Base-by-base conservation (phyloP, 1,284 basidiomycete species). In the Vanrija humicola region DNA sequence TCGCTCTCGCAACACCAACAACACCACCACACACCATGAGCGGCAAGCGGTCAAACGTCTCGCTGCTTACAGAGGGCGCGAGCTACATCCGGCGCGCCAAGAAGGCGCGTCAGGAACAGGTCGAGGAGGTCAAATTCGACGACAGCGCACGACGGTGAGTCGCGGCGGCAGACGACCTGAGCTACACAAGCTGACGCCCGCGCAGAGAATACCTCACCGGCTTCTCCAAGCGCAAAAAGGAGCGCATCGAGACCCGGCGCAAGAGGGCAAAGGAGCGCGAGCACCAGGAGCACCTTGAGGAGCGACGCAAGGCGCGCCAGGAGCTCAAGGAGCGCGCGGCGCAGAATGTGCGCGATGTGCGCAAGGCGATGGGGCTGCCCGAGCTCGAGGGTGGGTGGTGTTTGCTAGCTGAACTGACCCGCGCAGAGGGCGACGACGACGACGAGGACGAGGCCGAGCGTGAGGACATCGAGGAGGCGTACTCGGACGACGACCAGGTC, bases 41-140 rank as follows among this genome's bases (percentile, higher is more conserved):
- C 45, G 21, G 23, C 45, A 61, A 61, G 28, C 56, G 56, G 28
- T 69, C 70, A 55, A 78, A 78, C 70, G 66, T 76, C 58, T 66
- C 68, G 7, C 72, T 78, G 50, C 63, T 78, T 44, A 77, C 77
- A 1, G 74, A 78, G 60, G 76, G 76, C 6, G 68, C 69, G 16
- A 56, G 56, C 14, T 78, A 78, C 55, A 75, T 77, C 56, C 66
- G 70, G 40, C 66, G 73, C 43, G 73, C 73, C 19, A 76, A 75
- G 58, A 70, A 70, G 53, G 68, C 67, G 12, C 62, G 73, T 6
- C 64, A 65, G 46, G 74, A 76, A 25, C 69, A 72, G 55, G 70
- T 78, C 8, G 76, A 77, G 50, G 73, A 73, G 56, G 69, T 78
- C 64, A 73, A 77, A 55, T 78, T 77, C 62, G 74, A 78, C 61